A percentile compares a stretch with the other conserved stretches of the same genome.
These are phyloP conservation scores for Vitis cinerea DNA, from an alignment of 164 flowering plant species.

Conservation along the genomic window DNA sequence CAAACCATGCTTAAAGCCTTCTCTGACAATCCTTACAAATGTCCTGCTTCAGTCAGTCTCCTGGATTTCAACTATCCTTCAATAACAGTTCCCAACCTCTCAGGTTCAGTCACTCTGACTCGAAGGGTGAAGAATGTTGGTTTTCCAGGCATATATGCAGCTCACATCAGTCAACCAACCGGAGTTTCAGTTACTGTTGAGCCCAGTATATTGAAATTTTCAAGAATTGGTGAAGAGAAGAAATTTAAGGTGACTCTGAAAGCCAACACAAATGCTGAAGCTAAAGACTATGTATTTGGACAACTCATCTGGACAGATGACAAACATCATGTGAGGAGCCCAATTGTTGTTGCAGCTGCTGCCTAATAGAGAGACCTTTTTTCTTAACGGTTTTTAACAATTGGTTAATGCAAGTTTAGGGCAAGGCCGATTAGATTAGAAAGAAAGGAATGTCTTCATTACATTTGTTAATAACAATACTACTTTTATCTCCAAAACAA, in stretches of 20 bases:
- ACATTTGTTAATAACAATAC: too few species aligned
- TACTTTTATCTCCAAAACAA: too few species aligned
- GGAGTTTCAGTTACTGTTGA: conserved; percentile 39
- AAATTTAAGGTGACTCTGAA: conserved; percentile 33
- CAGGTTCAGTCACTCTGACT: conserved; percentile 28
- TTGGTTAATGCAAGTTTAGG: too few species aligned
- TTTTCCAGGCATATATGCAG: conserved; percentile 36
- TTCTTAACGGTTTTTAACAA: too few species aligned
- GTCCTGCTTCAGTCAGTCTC: conserved; percentile 18
- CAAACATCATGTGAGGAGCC: conserved; percentile 47
- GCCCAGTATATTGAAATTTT: conserved; percentile 40
- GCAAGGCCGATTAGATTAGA: too few species aligned
- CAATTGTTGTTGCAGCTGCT: conserved; percentile 25
- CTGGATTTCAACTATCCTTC: conserved; percentile 59
- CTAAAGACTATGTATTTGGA: conserved; percentile 37
- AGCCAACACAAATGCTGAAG: conserved; percentile 8
- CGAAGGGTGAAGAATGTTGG: conserved; percentile 63
- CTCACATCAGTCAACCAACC: conserved; percentile 19
- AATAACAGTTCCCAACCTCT: conserved; percentile 38
- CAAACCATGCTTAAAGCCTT: conserved; percentile 14
- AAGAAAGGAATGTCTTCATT: too few species aligned
- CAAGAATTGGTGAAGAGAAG: conserved; percentile 42
- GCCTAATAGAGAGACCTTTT: too few species aligned
- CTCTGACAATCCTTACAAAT: conserved; percentile 13
- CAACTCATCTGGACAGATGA: conserved; percentile 46